Conservation (phyloP, 2,329 filamentous ascomycete species). For the Achaetomium macrosporum region DNA sequence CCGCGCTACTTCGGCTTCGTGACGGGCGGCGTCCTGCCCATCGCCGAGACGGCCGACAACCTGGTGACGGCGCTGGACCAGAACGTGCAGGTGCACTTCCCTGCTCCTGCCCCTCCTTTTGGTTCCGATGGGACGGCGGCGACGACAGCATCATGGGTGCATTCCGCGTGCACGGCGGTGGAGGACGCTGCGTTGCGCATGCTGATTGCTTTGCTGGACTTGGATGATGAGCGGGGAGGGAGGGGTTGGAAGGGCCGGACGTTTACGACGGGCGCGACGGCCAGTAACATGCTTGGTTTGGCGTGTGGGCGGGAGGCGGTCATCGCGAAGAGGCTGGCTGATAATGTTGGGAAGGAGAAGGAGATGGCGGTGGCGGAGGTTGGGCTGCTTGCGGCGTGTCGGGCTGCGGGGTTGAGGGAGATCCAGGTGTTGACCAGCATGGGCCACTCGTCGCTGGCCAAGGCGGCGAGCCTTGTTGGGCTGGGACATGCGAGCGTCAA, state of each 20-base stretch:
- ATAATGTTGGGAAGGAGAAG: conserved; percentile 1
- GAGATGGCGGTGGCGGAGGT: conserved; percentile 55
- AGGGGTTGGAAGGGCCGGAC: conserved; percentile 46
- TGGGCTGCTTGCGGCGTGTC: conserved; percentile 64
- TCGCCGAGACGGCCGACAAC: conserved; percentile 76
- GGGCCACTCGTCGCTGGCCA: conserved; percentile 76
- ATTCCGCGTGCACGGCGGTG: conserved; percentile 69
- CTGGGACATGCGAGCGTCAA: conserved; percentile 65
- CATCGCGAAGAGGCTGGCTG: conserved; percentile 36
- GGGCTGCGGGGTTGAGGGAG: conserved; percentile 54
- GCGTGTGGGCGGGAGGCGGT: conserved; percentile 60
- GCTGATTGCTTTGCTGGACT: conserved; percentile 59
- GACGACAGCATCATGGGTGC: conserved; percentile 28
- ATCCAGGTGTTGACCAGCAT: conserved; percentile 75
- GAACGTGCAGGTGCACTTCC: conserved; percentile 77
- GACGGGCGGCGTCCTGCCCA: conserved; percentile 72
- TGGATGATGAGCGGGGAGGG: conserved; percentile 45
- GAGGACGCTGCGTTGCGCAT: conserved; percentile 68
- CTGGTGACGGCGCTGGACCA: conserved; percentile 78
- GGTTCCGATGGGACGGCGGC: not conserved
- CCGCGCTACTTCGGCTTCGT: conserved; percentile 83
- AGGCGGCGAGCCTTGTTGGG: conserved; percentile 77
- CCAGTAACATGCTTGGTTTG: conserved; percentile 75
- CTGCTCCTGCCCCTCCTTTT: conserved; percentile 32
- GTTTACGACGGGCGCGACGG: conserved; percentile 60